A percentile compares a stretch with the other conserved stretches of the same genome.
Evolutionary conservation across 192 early-diverging fungal genomes (phyloP).

Genomic region (Coemansia sp.): DNA sequence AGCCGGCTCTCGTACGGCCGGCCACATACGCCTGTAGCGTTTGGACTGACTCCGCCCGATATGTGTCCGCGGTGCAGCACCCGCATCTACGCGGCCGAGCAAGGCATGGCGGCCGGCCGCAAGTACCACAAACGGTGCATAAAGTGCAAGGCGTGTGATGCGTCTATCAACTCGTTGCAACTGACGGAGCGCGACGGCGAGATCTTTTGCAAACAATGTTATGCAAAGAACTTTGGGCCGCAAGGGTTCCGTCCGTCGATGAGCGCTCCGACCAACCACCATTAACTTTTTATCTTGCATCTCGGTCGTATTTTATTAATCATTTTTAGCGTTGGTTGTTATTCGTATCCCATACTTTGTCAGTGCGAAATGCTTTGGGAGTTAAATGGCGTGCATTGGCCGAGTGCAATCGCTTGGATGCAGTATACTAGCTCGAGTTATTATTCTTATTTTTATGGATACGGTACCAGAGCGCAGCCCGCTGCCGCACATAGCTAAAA

Average conservation of each 20-base stretch:
- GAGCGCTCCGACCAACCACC: constrained; percentile 35
- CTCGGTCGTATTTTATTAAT: background rate
- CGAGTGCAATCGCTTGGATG: background rate
- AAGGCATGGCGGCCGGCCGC: constrained; percentile 44
- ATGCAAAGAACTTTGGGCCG: constrained; percentile 50
- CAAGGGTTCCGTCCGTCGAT: constrained; percentile 41
- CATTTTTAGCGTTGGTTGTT: background rate
- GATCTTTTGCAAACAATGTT: constrained; percentile 55
- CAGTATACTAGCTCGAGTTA: background rate
- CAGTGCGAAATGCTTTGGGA: background rate
- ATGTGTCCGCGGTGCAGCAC: constrained; percentile 48
- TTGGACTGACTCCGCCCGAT: constrained; percentile 37
- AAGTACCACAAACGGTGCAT: constrained; percentile 56
- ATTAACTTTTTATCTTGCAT: constrained; percentile 16
- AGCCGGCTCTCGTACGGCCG: constrained; percentile 37
- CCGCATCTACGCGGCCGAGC: constrained; percentile 51
- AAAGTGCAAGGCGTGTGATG: constrained; percentile 43
- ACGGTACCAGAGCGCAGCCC: background rate
- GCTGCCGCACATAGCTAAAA: background rate
- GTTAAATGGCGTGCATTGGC: background rate
- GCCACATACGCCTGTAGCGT: constrained; percentile 26
- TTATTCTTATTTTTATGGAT: background rate
- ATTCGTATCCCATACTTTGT: background rate
- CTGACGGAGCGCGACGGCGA: constrained; percentile 52
- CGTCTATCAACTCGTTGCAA: constrained; percentile 37